Evolutionary conservation across 1,284 basidiomycete species (phyloP).

Genomic region (Papiliotrema terrestris): DNA sequence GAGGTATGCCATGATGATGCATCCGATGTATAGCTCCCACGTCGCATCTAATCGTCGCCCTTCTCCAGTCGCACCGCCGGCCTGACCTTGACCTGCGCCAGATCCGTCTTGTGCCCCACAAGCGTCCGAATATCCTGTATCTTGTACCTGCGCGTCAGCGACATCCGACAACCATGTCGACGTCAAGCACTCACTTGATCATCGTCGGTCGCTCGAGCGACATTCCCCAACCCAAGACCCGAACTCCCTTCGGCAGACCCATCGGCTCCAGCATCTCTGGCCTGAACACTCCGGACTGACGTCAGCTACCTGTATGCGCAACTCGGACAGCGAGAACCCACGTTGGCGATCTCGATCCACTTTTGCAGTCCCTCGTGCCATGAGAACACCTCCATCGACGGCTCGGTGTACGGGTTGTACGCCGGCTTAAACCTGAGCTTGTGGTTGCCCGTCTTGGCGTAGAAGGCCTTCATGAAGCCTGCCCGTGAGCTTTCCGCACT

Average conservation of each 20-base stretch:
- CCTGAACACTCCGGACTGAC: constrained; percentile 96
- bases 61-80: constrained; percentile 77
- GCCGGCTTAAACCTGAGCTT: constrained; percentile 91
- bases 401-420: constrained; percentile 83
- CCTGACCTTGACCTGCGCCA: constrained; percentile 82
- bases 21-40: not conserved
- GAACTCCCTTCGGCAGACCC: constrained; percentile 95
- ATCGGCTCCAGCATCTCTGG: constrained; percentile 99
- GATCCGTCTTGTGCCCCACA: constrained; percentile 93
- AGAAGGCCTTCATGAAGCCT: constrained; percentile 99
- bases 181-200: constrained; percentile 69
- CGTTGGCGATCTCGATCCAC: constrained; percentile 82
- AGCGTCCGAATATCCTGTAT: constrained; percentile 97
- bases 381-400: constrained; percentile 98
- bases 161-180: constrained; percentile 52
- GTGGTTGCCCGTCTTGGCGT: constrained; percentile 94
- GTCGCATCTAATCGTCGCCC: constrained; percentile 32
- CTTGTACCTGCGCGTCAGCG: constrained; percentile 46
- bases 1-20: not conserved
- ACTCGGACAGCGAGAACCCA: constrained; percentile 19
- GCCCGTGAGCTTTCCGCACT: constrained; percentile 6
- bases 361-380: constrained; percentile 92
- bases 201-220: constrained; percentile 97
- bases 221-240: constrained; percentile 96
- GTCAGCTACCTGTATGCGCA: constrained; percentile 7